Percentiles rank a stretch among this genome's conserved stretches.
Evolutionary conservation across 108 stramenopile species (phyloP).

Genomic region (Skeletonema potamos): DNA sequence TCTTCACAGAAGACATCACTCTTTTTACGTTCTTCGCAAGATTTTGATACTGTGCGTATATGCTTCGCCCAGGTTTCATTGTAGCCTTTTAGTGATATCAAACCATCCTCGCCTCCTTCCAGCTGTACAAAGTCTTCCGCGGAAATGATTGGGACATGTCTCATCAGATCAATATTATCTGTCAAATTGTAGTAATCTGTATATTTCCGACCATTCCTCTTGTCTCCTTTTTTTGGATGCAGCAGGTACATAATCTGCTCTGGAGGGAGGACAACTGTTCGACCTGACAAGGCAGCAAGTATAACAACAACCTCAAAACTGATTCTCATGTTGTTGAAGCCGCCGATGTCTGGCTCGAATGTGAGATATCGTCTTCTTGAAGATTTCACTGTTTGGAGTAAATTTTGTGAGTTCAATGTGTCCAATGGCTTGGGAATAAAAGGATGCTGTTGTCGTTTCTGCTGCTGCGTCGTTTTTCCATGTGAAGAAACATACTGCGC

Average conservation of each 20-base stretch:
- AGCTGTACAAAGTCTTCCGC: slow-evolving; percentile 56
- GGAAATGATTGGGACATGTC: slow-evolving; percentile 57
- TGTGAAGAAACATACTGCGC: slow-evolving; percentile 59
- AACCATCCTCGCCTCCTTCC: slow-evolving; percentile 45
- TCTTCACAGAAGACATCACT: slow-evolving; percentile 36
- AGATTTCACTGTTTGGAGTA: slow-evolving; percentile 7
- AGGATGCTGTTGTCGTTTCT: slow-evolving; percentile 37
- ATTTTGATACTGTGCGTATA: slow-evolving; percentile 9
- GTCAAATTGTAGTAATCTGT: slow-evolving; percentile 34
- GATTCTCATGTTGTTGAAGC: slow-evolving; percentile 95
- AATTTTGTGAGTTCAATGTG: neutral
- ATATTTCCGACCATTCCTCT: slow-evolving; percentile 38
- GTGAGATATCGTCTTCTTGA: slow-evolving; percentile 4
- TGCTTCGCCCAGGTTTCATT: slow-evolving; percentile 19
- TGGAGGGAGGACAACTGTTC: slow-evolving; percentile 85
- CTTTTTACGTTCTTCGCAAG: slow-evolving; percentile 33
- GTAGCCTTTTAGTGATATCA: slow-evolving; percentile 22
- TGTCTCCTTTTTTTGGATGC: slow-evolving; percentile 45
- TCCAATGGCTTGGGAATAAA: slow-evolving; percentile 63
- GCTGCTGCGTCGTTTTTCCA: neutral
- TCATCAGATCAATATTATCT: slow-evolving; percentile 45
- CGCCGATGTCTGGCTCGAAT: slow-evolving; percentile 72
- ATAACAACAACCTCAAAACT: slow-evolving; percentile 77
- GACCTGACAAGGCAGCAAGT: slow-evolving; percentile 69
- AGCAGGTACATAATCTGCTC: slow-evolving; percentile 71